These are phyloP conservation scores for Zarea fungicola DNA, from an alignment of 2,329 filamentous ascomycete genomes.

Conservation along the genomic window DNA sequence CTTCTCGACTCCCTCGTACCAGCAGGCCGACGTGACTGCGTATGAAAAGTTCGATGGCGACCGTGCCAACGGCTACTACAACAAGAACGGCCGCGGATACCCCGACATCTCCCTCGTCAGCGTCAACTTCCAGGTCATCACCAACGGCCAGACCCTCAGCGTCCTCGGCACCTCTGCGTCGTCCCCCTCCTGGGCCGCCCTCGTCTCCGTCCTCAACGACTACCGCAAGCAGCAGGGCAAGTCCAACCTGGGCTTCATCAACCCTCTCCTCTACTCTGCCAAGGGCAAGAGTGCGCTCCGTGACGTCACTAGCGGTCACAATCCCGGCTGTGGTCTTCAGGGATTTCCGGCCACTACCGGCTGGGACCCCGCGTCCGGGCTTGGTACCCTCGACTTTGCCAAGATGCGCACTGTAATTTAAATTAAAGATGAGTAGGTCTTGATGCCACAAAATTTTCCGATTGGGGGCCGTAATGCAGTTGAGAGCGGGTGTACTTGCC, in stretches of 20 bases:
- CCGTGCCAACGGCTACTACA: not conserved
- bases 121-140: not conserved
- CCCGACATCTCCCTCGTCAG: conserved; percentile 10
- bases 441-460: no score
- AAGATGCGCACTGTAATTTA: not conserved
- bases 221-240: conserved; percentile 9
- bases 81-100: conserved; percentile 7
- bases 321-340: not conserved
- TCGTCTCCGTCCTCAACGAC: conserved; percentile 9
- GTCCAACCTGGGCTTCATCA: conserved; percentile 10
- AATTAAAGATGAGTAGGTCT: no score
- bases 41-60: not conserved
- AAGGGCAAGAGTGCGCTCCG: not conserved
- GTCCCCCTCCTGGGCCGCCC: not conserved
- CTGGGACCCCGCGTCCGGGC: not conserved
- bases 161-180: conserved; percentile 6
- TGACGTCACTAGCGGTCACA: not conserved
- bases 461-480: no score
- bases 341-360: not conserved
- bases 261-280: conserved; percentile 12
- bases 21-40: not conserved
- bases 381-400: not conserved
- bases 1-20: conserved; percentile 3
- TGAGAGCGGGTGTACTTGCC: no score
- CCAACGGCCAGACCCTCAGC: not conserved